Evolutionary conservation across 75 land plant species (phyloP).

Genomic region (Ceratopteris richardii): DNA sequence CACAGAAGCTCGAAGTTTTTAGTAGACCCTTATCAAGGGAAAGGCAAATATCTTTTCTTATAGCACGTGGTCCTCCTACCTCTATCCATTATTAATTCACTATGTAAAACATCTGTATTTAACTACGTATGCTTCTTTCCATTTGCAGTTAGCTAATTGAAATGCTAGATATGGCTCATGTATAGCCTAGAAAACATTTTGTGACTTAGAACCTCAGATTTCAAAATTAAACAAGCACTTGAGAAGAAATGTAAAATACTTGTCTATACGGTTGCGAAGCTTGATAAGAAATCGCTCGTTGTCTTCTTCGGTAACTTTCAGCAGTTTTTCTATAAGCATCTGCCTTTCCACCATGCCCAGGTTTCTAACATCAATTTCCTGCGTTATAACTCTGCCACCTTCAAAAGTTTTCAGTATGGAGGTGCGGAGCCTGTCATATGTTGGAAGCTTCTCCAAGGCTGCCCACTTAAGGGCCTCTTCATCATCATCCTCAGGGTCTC

Average conservation of each 20-base stretch:
- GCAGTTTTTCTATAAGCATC: constrained; percentile 46
- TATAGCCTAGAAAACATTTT: too few relatives aligned
- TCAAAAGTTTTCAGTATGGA: constrained; percentile 22
- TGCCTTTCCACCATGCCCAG: constrained; percentile 47
- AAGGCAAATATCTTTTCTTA: too few relatives aligned
- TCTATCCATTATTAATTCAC: too few relatives aligned
- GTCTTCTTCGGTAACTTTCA: constrained; percentile 53
- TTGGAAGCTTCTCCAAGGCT: constrained; percentile 69
- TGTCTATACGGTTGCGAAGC: constrained; percentile 50
- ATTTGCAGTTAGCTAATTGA: too few relatives aligned
- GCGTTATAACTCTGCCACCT: constrained; percentile 2
- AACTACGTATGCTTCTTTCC: too few relatives aligned
- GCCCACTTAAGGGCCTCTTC: constrained; percentile 80
- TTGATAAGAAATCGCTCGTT: constrained; percentile 46
- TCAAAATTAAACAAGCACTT: too few relatives aligned
- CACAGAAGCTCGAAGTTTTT: too few relatives aligned
- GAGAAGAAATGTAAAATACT: constrained; percentile 19
- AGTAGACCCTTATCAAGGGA: too few relatives aligned
- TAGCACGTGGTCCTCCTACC: too few relatives aligned
- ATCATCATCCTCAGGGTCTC: constrained; percentile 39
- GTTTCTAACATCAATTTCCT: constrained; percentile 41
- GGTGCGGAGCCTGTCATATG: constrained; percentile 51
- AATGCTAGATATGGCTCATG: too few relatives aligned
- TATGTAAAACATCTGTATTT: too few relatives aligned
- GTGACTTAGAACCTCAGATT: too few relatives aligned